These are phyloP conservation scores for Globisporangium viniferum DNA, from an alignment of 352 stramenopile species.

Conservation along the genomic window DNA sequence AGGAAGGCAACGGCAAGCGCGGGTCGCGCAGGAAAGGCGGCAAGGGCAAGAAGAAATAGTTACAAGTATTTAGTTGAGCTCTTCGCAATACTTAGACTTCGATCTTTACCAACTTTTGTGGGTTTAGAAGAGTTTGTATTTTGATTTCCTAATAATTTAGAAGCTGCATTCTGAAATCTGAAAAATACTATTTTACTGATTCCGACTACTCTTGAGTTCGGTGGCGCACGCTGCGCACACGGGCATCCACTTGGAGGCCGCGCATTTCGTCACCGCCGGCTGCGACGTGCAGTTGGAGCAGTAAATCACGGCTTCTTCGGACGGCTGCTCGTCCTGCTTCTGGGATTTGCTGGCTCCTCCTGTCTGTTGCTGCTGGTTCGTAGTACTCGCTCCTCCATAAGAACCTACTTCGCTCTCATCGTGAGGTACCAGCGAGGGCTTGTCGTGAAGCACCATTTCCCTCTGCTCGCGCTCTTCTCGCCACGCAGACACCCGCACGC, in stretches of 20 bases:
- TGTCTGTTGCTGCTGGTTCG: neutral
- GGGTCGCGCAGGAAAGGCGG: conserved; percentile 13
- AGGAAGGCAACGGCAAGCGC: conserved; percentile 8
- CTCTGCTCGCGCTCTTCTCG: conserved; percentile 70
- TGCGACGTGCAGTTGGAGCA: conserved; percentile 58
- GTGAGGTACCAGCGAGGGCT: conserved; percentile 7
- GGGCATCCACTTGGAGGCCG: conserved; percentile 85
- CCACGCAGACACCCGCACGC: conserved; percentile 54
- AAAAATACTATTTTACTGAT: neutral
- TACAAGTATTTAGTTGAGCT: neutral
- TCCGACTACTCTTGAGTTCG: conserved; percentile 38
- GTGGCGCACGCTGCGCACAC: conserved; percentile 60
- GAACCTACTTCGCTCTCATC: neutral
- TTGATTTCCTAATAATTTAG: neutral
- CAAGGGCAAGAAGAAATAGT: conserved; percentile 18
- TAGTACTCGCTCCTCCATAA: too few species aligned
- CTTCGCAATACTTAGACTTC: neutral
- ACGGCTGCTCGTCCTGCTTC: conserved; percentile 20
- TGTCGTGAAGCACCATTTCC: conserved; percentile 65
- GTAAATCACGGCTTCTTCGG: conserved; percentile 43
- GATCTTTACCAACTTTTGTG: neutral
- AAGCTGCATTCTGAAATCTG: neutral
- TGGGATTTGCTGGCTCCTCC: neutral
- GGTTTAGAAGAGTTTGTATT: neutral
- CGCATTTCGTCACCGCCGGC: conserved; percentile 69